A percentile compares a stretch with the other conserved stretches of the same genome.
Evolutionary conservation across 2,329 filamentous ascomycete species (phyloP).

Genomic region (Mycosphaerella arachidis): DNA sequence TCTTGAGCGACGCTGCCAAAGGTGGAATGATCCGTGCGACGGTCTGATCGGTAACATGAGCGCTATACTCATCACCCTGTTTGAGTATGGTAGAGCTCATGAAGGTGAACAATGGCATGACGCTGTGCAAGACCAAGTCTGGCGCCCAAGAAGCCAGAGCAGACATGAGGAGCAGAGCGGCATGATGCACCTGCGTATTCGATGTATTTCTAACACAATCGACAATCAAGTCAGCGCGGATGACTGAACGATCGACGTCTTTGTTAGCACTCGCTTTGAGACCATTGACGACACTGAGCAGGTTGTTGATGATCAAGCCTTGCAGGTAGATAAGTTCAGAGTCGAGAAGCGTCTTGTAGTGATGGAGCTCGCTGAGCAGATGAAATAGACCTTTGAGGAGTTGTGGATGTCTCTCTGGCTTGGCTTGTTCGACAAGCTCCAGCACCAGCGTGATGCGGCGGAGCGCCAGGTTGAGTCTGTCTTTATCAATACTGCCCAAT

Average conservation of each 20-base stretch:
- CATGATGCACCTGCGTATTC: constrained; percentile 90
- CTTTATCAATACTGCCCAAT: constrained; percentile 57
- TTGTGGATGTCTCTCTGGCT: constrained; percentile 68
- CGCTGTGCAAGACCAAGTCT: constrained; percentile 87
- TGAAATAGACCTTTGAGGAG: constrained; percentile 77
- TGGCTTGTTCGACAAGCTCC: constrained; percentile 78
- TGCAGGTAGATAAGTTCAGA: constrained; percentile 89
- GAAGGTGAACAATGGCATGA: constrained; percentile 99
- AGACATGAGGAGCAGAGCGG: constrained; percentile 81
- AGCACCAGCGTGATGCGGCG: constrained; percentile 79
- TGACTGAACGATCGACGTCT: constrained; percentile 68
- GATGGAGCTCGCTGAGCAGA: constrained; percentile 79
- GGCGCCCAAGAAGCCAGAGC: constrained; percentile 82
- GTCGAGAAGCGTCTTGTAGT: constrained; percentile 72
- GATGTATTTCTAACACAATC: constrained; percentile 89
- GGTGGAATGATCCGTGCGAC: constrained; percentile 92
- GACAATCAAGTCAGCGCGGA: constrained; percentile 85
- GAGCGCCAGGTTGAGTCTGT: constrained; percentile 63
- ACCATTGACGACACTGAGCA: constrained; percentile 77
- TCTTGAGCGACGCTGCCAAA: constrained; percentile 76
- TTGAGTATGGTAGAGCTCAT: constrained; percentile 89
- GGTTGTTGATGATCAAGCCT: constrained; percentile 73
- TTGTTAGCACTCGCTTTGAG: constrained; percentile 50
- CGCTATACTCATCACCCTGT: constrained; percentile 94
- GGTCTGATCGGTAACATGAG: constrained; percentile 88